phyloP scores from a whole-genome alignment of 441 rosid genomes.

The Euphorbia celastroides region DNA sequence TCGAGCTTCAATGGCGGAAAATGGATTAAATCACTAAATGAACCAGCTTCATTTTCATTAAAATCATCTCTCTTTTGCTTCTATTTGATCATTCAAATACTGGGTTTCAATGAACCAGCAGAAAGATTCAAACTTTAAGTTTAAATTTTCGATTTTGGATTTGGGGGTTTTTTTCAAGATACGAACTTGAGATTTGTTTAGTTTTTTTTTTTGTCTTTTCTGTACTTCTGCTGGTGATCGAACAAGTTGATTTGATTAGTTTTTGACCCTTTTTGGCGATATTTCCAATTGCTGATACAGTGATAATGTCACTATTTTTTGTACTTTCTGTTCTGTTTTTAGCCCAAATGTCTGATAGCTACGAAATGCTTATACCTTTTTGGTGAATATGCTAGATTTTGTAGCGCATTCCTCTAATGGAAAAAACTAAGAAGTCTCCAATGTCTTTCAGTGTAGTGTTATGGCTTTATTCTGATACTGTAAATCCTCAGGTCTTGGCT shows the following conservation, averaged over 20 bases:
- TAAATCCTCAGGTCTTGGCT: conserved; percentile 66
- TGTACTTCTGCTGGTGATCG: neutral
- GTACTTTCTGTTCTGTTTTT: neutral
- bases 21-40: neutral
- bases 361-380: neutral
- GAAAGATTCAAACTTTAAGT: neutral
- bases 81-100: neutral
- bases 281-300: neutral
- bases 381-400: neutral
- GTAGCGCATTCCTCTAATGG: neutral
- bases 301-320: neutral
- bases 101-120: neutral
- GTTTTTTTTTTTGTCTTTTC: neutral
- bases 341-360: neutral
- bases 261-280: neutral
- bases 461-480: neutral
- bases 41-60: neutral
- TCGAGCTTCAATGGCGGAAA: neutral
- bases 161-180: neutral
- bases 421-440: neutral
- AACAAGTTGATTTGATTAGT: neutral
- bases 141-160: neutral
- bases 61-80: neutral
- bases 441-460: neutral
- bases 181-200: neutral